Evolutionary conservation across 352 stramenopile genomes (phyloP).

Genomic region (Phytopythium kandeliae): DNA sequence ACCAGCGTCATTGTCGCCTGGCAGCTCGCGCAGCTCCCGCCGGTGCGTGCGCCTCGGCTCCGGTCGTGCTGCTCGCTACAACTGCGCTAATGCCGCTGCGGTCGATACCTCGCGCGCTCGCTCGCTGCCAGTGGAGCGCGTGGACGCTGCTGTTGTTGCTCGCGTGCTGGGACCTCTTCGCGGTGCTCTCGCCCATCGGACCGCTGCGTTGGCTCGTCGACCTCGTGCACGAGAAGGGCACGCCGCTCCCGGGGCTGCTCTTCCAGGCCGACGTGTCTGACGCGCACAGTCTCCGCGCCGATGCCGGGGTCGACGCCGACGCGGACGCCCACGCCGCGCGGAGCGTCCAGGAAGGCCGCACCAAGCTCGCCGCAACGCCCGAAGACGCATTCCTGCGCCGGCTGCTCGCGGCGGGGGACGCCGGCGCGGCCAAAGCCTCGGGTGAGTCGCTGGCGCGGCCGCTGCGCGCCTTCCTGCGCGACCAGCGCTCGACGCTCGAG

Average conservation of each 20-base stretch:
- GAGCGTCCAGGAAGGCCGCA: slow-evolving; percentile 8
- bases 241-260: slow-evolving; percentile 88
- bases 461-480: slow-evolving; percentile 34
- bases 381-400: slow-evolving; percentile 19
- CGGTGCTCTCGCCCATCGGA: slow-evolving; percentile 94
- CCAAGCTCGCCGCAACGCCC: slow-evolving; percentile 11
- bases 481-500: slow-evolving; percentile 30
- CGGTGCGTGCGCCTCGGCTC: slow-evolving; percentile 67
- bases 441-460: slow-evolving; percentile 22
- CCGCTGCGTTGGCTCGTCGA: slow-evolving; percentile 92
- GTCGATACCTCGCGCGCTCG: neutral
- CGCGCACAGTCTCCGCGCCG: slow-evolving; percentile 18
- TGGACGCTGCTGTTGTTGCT: slow-evolving; percentile 91
- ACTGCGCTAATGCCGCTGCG: too few relatives aligned
- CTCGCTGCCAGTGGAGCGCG: slow-evolving; percentile 65
- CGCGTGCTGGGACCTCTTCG: slow-evolving; percentile 96
- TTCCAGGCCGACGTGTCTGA: slow-evolving; percentile 89
- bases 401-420: slow-evolving; percentile 7
- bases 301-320: neutral
- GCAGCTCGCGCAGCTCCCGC: slow-evolving; percentile 93
- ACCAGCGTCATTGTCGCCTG: slow-evolving; percentile 96
- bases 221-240: slow-evolving; percentile 87
- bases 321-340: neutral
- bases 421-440: slow-evolving; percentile 1
- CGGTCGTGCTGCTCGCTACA: too few relatives aligned